A percentile compares a stretch with the other conserved stretches of the same genome.
Conservation (phyloP, 2,329 filamentous ascomycete genomes). For the Zymoseptoria ardabiliae region DNA sequence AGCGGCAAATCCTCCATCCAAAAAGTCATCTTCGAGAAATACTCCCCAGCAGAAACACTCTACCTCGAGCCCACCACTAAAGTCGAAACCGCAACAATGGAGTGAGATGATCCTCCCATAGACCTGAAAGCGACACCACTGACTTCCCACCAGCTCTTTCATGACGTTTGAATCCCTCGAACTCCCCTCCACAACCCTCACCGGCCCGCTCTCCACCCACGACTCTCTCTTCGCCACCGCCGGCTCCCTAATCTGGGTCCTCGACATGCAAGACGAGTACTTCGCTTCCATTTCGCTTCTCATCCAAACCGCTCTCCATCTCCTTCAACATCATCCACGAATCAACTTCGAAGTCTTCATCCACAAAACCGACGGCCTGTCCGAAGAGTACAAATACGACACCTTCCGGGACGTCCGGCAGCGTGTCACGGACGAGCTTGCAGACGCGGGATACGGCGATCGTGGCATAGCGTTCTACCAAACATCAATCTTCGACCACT, state of each 20-base stretch:
- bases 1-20: slow-evolving; percentile 98
- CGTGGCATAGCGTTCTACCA: slow-evolving; percentile 91
- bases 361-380: slow-evolving; percentile 96
- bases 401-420: slow-evolving; percentile 96
- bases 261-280: slow-evolving; percentile 97
- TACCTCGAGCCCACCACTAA: slow-evolving; percentile 92
- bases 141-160: slow-evolving; percentile 61
- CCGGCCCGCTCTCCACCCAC: slow-evolving; percentile 81
- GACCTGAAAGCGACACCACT: not conserved
- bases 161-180: slow-evolving; percentile 99
- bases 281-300: slow-evolving; percentile 81
- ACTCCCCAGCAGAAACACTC: slow-evolving; percentile 88
- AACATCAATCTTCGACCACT: slow-evolving; percentile 97
- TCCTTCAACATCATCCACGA: slow-evolving; percentile 81
- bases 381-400: slow-evolving; percentile 92
- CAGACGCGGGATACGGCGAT: slow-evolving; percentile 87
- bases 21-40: slow-evolving; percentile 98
- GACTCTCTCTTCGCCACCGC: slow-evolving; percentile 92
- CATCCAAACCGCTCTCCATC: slow-evolving; percentile 79
- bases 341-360: slow-evolving; percentile 99
- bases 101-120: slow-evolving; percentile 52
- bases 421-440: slow-evolving; percentile 90
- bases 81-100: slow-evolving; percentile 91
- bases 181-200: slow-evolving; percentile 90
- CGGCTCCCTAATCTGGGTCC: slow-evolving; percentile 94